Evolutionary conservation across 179 eudicot species (phyloP).

Genomic region (Sideroxylon spinosum): DNA sequence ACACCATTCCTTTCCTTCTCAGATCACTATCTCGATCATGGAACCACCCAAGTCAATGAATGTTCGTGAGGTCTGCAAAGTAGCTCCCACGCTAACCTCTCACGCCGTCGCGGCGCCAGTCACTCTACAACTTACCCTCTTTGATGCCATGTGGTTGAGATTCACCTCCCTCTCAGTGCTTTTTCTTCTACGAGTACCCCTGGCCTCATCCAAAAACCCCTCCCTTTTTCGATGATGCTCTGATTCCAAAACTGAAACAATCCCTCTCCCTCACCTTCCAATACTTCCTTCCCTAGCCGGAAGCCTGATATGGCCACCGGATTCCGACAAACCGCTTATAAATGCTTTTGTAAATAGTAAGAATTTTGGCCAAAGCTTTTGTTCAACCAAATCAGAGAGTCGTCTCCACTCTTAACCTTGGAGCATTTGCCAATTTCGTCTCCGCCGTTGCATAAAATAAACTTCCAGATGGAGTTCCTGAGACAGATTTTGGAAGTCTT

Average conservation of each 20-base stretch:
- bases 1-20: too few species aligned
- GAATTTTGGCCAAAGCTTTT: too few species aligned
- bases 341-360: too few species aligned
- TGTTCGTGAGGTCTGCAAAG: background rate
- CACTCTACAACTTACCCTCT: slow-evolving; percentile 11
- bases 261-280: slow-evolving; percentile 8
- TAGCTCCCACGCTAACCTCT: background rate
- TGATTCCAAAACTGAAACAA: slow-evolving; percentile 10
- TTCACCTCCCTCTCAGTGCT: background rate
- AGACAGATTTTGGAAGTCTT: too few species aligned
- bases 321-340: background rate
- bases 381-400: too few species aligned
- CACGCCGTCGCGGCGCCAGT: background rate
- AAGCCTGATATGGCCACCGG: background rate
- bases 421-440: too few species aligned
- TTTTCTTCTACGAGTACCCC: slow-evolving; percentile 9
- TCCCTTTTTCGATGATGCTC: background rate
- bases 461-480: too few species aligned
- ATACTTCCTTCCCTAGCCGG: slow-evolving; percentile 12
- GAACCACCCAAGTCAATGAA: background rate
- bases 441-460: too few species aligned
- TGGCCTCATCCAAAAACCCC: background rate
- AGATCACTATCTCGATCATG: too few species aligned
- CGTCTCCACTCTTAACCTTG: too few species aligned
- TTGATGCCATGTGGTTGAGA: background rate